Conservation (phyloP, 768 basidiomycete species). For the Ramaria rubella region DNA sequence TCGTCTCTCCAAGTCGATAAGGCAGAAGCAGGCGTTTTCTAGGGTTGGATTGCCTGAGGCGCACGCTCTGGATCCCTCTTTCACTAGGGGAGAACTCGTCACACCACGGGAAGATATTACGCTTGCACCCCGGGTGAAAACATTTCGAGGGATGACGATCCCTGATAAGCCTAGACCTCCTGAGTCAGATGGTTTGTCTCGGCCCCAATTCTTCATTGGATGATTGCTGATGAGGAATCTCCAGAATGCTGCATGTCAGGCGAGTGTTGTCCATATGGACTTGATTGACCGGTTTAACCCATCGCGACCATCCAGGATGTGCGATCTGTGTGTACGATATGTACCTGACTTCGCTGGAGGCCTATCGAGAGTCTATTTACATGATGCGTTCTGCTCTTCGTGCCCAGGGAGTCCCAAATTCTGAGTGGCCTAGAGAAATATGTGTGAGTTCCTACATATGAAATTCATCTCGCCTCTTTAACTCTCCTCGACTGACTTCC, state of each 20-base stretch:
- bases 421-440: slow-evolving; percentile 60
- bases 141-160: slow-evolving; percentile 49
- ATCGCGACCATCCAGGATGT: slow-evolving; percentile 38
- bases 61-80: background rate
- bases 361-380: slow-evolving; percentile 51
- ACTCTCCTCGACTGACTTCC: background rate
- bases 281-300: background rate
- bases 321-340: slow-evolving; percentile 88
- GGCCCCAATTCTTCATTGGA: background rate
- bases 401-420: slow-evolving; percentile 42
- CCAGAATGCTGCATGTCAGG: slow-evolving; percentile 91
- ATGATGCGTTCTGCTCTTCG: slow-evolving; percentile 45
- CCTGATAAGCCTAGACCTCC: slow-evolving; percentile 59
- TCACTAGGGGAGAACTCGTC: background rate
- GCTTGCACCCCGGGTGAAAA: background rate
- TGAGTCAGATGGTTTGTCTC: slow-evolving; percentile 53
- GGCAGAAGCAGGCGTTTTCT: slow-evolving; percentile 36
- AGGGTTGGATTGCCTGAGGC: background rate
- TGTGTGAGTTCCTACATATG: background rate
- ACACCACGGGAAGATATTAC: background rate
- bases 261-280: background rate
- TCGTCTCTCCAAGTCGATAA: slow-evolving; percentile 47
- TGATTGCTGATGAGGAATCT: background rate
- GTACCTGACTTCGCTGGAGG: slow-evolving; percentile 65
- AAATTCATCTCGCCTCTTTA: background rate